These are phyloP conservation scores for Neofusicoccum sp. DNA, from an alignment of 2,329 filamentous ascomycete genomes.

Conservation along the genomic window DNA sequence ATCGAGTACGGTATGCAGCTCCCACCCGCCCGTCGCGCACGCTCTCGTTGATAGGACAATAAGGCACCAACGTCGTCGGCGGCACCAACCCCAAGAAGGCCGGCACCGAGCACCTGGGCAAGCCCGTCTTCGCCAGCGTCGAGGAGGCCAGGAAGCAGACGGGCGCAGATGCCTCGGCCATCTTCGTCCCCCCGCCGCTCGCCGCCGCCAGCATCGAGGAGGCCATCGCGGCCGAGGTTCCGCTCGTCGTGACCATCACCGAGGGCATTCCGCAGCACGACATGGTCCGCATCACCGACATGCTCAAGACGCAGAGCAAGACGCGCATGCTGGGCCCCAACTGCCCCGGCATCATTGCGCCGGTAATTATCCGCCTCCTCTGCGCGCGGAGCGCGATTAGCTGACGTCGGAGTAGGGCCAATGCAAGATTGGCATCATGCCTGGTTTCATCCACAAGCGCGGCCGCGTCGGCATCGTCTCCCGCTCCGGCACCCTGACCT, in stretches of 20 bases:
- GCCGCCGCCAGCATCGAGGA: constrained; percentile 96
- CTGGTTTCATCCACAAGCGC: constrained; percentile 99
- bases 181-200: constrained; percentile 93
- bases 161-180: constrained; percentile 84
- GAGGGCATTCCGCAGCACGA: constrained; percentile 98
- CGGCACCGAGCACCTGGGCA: constrained; percentile 81
- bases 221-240: constrained; percentile 88
- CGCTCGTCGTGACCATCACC: constrained; percentile 86
- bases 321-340: constrained; percentile 95
- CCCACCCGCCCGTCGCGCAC: background rate
- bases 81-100: constrained; percentile 99
- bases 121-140: constrained; percentile 90
- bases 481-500: constrained; percentile 95
- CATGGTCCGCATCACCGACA: constrained; percentile 98
- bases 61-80: constrained; percentile 94
- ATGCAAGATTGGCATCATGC: constrained; percentile 99
- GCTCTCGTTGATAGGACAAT: constrained; percentile 16
- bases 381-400: background rate
- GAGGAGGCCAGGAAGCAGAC: constrained; percentile 85
- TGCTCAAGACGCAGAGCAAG: constrained; percentile 96
- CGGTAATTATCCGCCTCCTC: constrained; percentile 42
- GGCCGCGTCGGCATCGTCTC: constrained; percentile 98
- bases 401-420: constrained; percentile 62
- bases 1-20: constrained; percentile 85
- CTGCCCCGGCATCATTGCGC: constrained; percentile 95